Base-by-base conservation (phyloP, 2,329 filamentous ascomycete species). In the Colletotrichum coccodes region DNA sequence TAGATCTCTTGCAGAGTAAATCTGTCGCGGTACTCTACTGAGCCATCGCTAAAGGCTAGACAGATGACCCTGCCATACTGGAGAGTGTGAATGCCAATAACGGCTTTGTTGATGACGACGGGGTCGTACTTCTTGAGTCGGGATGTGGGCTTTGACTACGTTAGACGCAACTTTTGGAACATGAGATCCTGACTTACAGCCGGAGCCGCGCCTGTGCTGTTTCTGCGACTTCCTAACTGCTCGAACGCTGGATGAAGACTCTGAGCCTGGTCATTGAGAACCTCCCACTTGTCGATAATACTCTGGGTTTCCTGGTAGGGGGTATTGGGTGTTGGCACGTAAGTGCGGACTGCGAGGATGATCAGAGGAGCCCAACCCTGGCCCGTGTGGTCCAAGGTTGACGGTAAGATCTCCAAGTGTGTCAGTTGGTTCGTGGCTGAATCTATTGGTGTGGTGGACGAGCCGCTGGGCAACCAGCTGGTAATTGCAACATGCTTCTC, bases 281-380 rank as follows among this genome's bases (percentile, higher is more conserved):
- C 82, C 73, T 96, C 91, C 95, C 95, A 98, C 70, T 92, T 88
- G 71, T 94, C 91, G 70, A 98, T 85, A 46, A 95, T 87, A 72
- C 91, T 97, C 73, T 92, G 89, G 0, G 89, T 83, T 36, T 90
- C 89, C 71, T 91, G 89, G 47, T 87, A 90, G 34, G 90, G 85
- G 34, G 85, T 85, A 72, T 82, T 84, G 63, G 84, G 82, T 71
- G 80, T 79, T 62, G 85, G 86, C 60, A 86, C 79, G 74, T 87
- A 87, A 11, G 92, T 92, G 69, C 94, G 94, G 34, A 95, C 87
- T 0, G 92, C 91, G 38, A 97, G 78, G 23, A 98, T 85, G 42
- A 91, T 88, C 0, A 90, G 89, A 40, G 87, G 83, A 60, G 77
- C 83, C 71, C 81, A 85, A 42, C 86, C 85, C 73, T 89, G 87